Base-by-base conservation (phyloP, 768 basidiomycete genomes). In the Chalciporus sphaerocephalus region DNA sequence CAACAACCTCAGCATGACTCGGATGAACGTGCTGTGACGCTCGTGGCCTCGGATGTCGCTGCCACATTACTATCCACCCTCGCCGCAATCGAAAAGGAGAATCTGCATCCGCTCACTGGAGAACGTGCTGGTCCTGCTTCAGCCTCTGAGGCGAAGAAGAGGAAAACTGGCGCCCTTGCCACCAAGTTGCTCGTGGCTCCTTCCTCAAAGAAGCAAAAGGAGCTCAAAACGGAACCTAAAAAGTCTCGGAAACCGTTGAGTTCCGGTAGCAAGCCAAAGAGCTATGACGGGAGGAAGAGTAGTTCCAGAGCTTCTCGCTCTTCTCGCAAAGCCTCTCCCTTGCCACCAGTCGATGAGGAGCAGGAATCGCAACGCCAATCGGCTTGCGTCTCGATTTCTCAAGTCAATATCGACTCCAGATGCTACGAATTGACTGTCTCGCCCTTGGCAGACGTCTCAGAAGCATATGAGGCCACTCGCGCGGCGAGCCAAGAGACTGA, bases 341-440 rank as follows among this genome's bases (percentile, higher is more conserved):
- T 85, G 60, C 81, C 83, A n/a, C 74, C 72, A 41, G 69, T 86
- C 18, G 76, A 75, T 27, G 79, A 80, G 55, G 79, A 80, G 55
- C 65, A 45, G 12, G 73, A 63, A 27, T 58, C 59, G 23, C 68
- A 64, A 57, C 66, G 52, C 44, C 53, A 57, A 27, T 51, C 48
- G 21, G 48, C 53, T 0, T 52, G 47, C 42, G 60, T 61, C 18
- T 63, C 59, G 15, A 49, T 74, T 28, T 59, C 71, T 13, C 83
- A 87, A 58, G 73, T 71, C 3, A 65, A 71, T 33, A 80, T 84
- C 42, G 80, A 87, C 55, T 79, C 87, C n/a, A 77, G 76, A 40
- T 88, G 87, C 66, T 87, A 88, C 58, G 87, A 87, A 56, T 60
- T 89, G 52, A 90, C 87, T 5, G 87, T 90, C 52, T 70, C 76